Evolutionary conservation across 2,329 filamentous ascomycete species (phyloP), one percentile per base, ranked within the genome.

Genomic region (Epichloe aotearoae): DNA sequence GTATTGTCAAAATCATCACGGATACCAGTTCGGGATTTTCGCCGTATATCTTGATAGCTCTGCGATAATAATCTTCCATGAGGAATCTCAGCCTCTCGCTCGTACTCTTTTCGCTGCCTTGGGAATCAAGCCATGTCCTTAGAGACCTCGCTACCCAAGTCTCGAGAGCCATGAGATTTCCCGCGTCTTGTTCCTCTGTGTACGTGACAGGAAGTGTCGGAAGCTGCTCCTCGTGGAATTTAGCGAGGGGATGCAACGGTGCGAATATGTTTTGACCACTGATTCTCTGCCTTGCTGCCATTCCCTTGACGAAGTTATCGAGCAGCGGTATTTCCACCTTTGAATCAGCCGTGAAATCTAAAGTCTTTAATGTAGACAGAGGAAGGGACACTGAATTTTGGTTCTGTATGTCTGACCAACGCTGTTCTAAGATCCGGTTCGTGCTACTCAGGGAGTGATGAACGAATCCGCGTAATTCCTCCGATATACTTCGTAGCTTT

Each of bases 1-100:
- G 55, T 0, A 76, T 56, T 0, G 73, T 77, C 0, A 84, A 66
- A 3, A 80, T 51, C 73, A 82, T 80, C 4, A 72, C 53, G 0
- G 81, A 84, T 0, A 66, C 56, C 0, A 62, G 63, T 52, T 76
- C 70, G 0, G 79, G 73, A 2, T 71, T 68, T 0, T 40, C 53
- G 0, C 41, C 1, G 40, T 80, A 81, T 1, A 0, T 0, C 0
- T 0, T 44, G 41, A 0, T 68, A 14, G 50, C 70, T 1, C 20
- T 3, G 0, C 5, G 5, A 44, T 69, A 58, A 48, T 77, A 77
- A 0, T 12, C 12, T 5, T 61, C 36, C 2, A 75, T 66, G 5
- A 70, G 49, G 0, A 39, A 0, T n/a, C 19, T 55, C 4, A 74
- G 55, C 3, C 51, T 14, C 0, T 17, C n/a, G 37, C 66, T 72